Evolutionary conservation across 805 yeast species (phyloP).

Genomic region (Saccharomyces cerevisiae): DNA sequence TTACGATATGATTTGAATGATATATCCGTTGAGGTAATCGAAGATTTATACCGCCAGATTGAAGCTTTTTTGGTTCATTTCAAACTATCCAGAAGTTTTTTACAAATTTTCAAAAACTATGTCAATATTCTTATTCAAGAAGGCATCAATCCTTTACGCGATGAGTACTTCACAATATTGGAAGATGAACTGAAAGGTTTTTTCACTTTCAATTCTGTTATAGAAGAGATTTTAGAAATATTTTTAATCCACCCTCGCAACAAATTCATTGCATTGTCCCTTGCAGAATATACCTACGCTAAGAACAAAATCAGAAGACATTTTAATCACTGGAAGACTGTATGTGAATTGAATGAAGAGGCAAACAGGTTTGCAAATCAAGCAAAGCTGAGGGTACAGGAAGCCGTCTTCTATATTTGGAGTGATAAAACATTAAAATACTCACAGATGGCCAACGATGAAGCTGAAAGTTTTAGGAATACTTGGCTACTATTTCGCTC

Average conservation of each 20-base stretch:
- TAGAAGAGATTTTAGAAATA: constrained; percentile 13
- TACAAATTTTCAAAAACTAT: constrained; percentile 20
- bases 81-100: constrained; percentile 20
- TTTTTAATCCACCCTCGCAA: constrained; percentile 23
- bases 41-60: constrained; percentile 17
- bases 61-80: constrained; percentile 22
- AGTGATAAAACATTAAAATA: neutral
- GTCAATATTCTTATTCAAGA: constrained; percentile 10
- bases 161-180: constrained; percentile 14
- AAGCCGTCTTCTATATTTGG: neutral
- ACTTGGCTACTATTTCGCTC: neutral
- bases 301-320: constrained; percentile 3
- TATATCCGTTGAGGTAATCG: neutral
- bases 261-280: constrained; percentile 17
- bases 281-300: constrained; percentile 10
- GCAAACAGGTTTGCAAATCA: neutral
- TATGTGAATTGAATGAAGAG: constrained; percentile 2
- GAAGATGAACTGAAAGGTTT: constrained; percentile 18
- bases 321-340: constrained; percentile 16
- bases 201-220: constrained; percentile 9
- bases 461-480: neutral
- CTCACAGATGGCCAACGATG: neutral
- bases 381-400: neutral
- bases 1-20: neutral
- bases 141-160: constrained; percentile 17